Evolutionary conservation across 2,329 filamentous ascomycete species (phyloP).

Genomic region (Exophiala oligosperma): DNA sequence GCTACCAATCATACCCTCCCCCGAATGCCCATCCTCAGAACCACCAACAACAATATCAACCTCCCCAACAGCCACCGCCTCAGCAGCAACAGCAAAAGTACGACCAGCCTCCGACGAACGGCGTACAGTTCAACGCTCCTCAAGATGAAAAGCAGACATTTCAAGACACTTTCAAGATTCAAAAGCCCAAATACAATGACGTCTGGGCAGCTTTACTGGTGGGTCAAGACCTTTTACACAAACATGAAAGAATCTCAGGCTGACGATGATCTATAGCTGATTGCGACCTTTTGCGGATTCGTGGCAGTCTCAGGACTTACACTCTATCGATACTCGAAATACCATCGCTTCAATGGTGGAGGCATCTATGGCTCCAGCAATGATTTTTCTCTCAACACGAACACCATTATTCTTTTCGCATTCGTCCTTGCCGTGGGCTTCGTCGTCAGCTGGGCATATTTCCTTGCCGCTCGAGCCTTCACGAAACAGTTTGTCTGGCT

Average conservation of each 20-base stretch:
- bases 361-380: conserved; percentile 73
- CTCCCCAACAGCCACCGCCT: no score
- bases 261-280: conserved; percentile 52
- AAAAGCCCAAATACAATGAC: conserved; percentile 86
- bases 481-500: conserved; percentile 93
- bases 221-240: conserved; percentile 30
- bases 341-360: conserved; percentile 63
- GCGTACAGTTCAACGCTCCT: conserved; percentile 38
- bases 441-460: conserved; percentile 73
- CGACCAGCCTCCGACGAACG: conserved; percentile 38
- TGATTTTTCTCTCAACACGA: conserved; percentile 71
- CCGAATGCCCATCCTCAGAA: conserved; percentile 16
- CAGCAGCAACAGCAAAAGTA: conserved; percentile 25
- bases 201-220: conserved; percentile 83
- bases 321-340: conserved; percentile 70
- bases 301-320: conserved; percentile 73
- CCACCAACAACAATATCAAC: conserved; percentile 9
- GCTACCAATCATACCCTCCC: conserved; percentile 16
- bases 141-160: conserved; percentile 59
- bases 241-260: not conserved
- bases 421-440: conserved; percentile 75
- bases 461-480: conserved; percentile 72
- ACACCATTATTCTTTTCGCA: conserved; percentile 81
- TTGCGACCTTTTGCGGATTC: conserved; percentile 71
- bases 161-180: conserved; percentile 78